These are phyloP conservation scores for Avicennia marina DNA, from an alignment of 257 asterid genomes.

Conservation along the genomic window DNA sequence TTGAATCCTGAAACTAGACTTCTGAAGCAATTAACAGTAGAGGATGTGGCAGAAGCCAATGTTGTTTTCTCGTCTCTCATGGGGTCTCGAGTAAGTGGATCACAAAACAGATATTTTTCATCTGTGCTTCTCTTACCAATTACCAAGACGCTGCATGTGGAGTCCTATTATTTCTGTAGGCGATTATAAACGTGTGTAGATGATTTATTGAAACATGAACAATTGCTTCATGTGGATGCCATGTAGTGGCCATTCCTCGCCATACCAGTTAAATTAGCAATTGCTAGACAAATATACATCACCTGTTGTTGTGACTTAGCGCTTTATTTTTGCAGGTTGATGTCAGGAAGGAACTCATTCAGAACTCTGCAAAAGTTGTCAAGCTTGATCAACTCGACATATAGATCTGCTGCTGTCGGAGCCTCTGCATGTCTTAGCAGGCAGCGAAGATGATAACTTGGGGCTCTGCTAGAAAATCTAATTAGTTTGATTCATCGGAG, in stretches of 20 bases:
- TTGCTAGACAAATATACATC: too few species aligned
- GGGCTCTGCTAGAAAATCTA: too few species aligned
- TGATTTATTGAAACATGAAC: too few species aligned
- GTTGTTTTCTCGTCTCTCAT: constrained; percentile 89
- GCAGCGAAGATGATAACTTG: too few species aligned
- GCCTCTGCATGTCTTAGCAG: too few species aligned
- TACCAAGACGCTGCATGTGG: neutral
- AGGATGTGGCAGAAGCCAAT: constrained; percentile 84
- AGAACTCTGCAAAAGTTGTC: constrained; percentile 45
- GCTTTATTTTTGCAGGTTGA: constrained; percentile 58
- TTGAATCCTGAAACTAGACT: constrained; percentile 75
- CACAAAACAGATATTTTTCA: neutral
- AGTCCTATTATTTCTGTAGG: too few species aligned
- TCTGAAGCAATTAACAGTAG: constrained; percentile 75
- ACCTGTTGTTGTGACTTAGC: too few species aligned
- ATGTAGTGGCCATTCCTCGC: too few species aligned
- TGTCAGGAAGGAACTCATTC: constrained; percentile 69
- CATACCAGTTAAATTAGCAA: too few species aligned
- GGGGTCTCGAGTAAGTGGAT: constrained; percentile 76
- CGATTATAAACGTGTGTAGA: too few species aligned
- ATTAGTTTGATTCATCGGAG: too few species aligned
- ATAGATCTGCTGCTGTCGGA: constrained; percentile 19
- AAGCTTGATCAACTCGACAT: constrained; percentile 74
- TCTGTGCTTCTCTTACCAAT: neutral
- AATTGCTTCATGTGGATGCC: too few species aligned